Evolutionary conservation across 805 yeast genomes (phyloP), one percentile per base, ranked within the genome.

Genomic region (Ogataea siamensis): DNA sequence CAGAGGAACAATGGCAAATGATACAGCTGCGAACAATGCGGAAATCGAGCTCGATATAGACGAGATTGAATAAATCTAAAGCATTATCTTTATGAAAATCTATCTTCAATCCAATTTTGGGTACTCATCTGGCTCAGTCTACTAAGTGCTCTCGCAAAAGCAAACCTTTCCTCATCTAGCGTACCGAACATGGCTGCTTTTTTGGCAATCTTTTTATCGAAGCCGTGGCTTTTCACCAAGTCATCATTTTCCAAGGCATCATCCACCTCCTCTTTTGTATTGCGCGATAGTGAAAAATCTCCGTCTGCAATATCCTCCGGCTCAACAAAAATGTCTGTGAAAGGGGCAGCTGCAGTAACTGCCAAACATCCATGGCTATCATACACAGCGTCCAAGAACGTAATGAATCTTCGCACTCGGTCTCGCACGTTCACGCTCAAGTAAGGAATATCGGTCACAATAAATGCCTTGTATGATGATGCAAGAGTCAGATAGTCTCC

Each of bases 91-190:
- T 40, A 34, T 19, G 24, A 22, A 36, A 32, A 37, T 26, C 35
- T 32, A 25, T 39, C 44, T 25, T 32, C 44, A 38, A 87, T 80
- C 99, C 99, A 91, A 36, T 84, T 95, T 17, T 80, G 81, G 5
- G 95, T 83, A 49, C 95, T 82, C 97, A 91, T 91, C 51, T 91
- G 98, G 28, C 89, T 75, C 49, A 93, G 70, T 58, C 99, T 78
- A 51, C 93, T 82, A 42, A 91, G 68, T 0, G 98, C 97, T 57
- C 99, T 75, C 0, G 96, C 96, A 69, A 91, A 91, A 14, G 99
- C 99, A 67, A 91, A 93, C 60, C 83, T 76, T 64, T 91, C 99
- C 62, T 91, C 99, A 62, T 88, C 98, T 27, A 93, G 74, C 5
- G 47, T 54, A 33, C 85, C 86, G 66, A 93, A 91, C 75, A 85